Conservation (phyloP, 2,329 filamentous ascomycete species). For the Calonectria pseudoreteaudii region DNA sequence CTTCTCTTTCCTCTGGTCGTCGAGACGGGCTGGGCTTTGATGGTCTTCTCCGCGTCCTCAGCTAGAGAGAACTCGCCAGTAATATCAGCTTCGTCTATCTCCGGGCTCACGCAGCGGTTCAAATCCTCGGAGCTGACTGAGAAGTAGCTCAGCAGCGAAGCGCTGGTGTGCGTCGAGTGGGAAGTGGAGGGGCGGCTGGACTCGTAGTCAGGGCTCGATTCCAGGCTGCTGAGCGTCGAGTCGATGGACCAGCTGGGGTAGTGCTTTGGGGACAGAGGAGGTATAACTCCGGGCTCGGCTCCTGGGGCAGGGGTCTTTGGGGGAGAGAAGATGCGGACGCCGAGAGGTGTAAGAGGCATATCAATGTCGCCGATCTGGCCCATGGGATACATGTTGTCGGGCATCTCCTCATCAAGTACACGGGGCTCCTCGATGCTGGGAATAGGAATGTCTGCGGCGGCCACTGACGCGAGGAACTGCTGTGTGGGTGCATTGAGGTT, state of each 20-base stretch:
- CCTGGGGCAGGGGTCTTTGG: constrained; percentile 71
- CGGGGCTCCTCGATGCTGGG: constrained; percentile 72
- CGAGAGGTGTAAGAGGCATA: constrained; percentile 44
- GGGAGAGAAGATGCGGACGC: constrained; percentile 60
- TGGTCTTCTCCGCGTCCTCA: constrained; percentile 48
- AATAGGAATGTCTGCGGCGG: constrained; percentile 72
- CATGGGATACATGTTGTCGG: constrained; percentile 50
- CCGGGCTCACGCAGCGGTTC: constrained; percentile 63
- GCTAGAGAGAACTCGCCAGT: constrained; percentile 39
- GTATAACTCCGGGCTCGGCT: constrained; percentile 55
- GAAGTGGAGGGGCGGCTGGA: constrained; percentile 71
- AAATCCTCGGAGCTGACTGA: constrained; percentile 69
- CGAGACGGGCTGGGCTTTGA: constrained; percentile 40
- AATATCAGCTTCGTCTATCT: constrained; percentile 46
- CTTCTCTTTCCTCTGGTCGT: constrained; percentile 54
- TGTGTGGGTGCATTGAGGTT: constrained; percentile 69
- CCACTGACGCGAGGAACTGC: constrained; percentile 76
- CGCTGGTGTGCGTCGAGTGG: constrained; percentile 69
- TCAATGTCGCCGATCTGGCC: constrained; percentile 50
- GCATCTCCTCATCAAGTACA: constrained; percentile 58
- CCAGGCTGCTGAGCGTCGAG: constrained; percentile 66
- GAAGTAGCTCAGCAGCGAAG: constrained; percentile 67
- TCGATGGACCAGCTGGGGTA: constrained; percentile 72
- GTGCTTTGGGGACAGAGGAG: constrained; percentile 57
- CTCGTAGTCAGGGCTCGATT: constrained; percentile 70